Evolutionary conservation across 2,329 filamentous ascomycete species (phyloP).

Genomic region (Cladorrhinum sp.): DNA sequence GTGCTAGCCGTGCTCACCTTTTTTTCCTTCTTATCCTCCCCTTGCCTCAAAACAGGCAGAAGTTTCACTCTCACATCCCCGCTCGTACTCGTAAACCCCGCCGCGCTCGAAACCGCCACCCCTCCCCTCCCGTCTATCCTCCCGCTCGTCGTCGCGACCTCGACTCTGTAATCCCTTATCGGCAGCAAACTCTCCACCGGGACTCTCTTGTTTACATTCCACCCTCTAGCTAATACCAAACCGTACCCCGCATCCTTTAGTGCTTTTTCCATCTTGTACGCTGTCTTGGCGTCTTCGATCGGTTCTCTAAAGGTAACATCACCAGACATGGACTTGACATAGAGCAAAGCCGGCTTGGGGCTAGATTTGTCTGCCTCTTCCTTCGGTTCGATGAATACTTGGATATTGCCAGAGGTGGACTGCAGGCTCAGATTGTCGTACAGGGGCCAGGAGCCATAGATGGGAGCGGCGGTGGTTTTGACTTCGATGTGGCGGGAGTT

Average conservation of each 20-base stretch:
- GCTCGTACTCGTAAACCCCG: slow-evolving; percentile 36
- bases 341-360: slow-evolving; percentile 41
- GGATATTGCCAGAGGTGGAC: slow-evolving; percentile 44
- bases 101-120: slow-evolving; percentile 39
- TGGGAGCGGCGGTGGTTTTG: slow-evolving; percentile 41
- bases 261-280: slow-evolving; percentile 15
- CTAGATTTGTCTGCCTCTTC: slow-evolving; percentile 34
- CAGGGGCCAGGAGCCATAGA: slow-evolving; percentile 50
- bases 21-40: slow-evolving; percentile 11
- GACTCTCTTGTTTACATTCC: background rate
- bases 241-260: background rate
- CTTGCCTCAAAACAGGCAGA: slow-evolving; percentile 39
- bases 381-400: slow-evolving; percentile 41
- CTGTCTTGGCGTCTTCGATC: slow-evolving; percentile 29
- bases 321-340: slow-evolving; percentile 44
- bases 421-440: slow-evolving; percentile 46
- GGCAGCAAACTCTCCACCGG: slow-evolving; percentile 34
- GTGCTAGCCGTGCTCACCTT: slow-evolving; percentile 38
- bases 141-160: slow-evolving; percentile 45
- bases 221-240: background rate
- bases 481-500: slow-evolving; percentile 42
- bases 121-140: slow-evolving; percentile 34
- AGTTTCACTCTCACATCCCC: slow-evolving; percentile 41
- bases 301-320: slow-evolving; percentile 41
- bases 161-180: slow-evolving; percentile 45